Evolutionary conservation across 176 grass and related monocot species (phyloP), one percentile per base, ranked within the genome.

Genomic region (Cenchrus americanus): DNA sequence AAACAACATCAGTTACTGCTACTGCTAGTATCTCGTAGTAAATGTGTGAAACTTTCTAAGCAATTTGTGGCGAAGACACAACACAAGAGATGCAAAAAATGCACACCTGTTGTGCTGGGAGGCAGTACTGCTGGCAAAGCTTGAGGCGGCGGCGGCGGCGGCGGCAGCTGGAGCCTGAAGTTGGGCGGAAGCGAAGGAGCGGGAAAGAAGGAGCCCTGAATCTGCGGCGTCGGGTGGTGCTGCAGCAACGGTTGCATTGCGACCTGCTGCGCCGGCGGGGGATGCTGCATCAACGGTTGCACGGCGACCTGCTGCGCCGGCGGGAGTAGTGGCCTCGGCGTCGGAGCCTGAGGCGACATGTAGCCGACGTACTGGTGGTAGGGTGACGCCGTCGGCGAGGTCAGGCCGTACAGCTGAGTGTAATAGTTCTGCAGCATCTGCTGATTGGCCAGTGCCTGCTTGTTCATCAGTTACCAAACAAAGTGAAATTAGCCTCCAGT

Each of bases 361-460:
- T 87, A 92, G 21, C 91, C 87, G 5, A 92, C 23, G 83, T 86
- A 94, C 73, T 58, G 83, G 32, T 95, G 71, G 78, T 91, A 99
- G 18, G 86, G 86, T 27, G 83, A 15, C 18, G 32, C 44, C 2
- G 88, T 37, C 30, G 94, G 80, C 71, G 91, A 89, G 17, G 87
- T 65, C 22, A 87, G 40, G 22, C 93, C 93, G 4, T 96, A 96
- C 14, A 92, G 8, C 60, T 94, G 93, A 18, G 83, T 82, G 10
- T 94, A 94, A 74, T 94, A 99, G 49, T 70, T 91, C 76, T 88
- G 86, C 42, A 89, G 19, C 87, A 88, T 44, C 26, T 90, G 91
- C 78, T 77, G 60, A 52, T 66, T 90, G 87, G 83, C 86, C 21
- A 94, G 12, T 66, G 75, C 91, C 91, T 95, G 89, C 76, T 83